phyloP scores from a whole-genome alignment of 306 rosid species.

The Cyclanthera cordifolia region DNA sequence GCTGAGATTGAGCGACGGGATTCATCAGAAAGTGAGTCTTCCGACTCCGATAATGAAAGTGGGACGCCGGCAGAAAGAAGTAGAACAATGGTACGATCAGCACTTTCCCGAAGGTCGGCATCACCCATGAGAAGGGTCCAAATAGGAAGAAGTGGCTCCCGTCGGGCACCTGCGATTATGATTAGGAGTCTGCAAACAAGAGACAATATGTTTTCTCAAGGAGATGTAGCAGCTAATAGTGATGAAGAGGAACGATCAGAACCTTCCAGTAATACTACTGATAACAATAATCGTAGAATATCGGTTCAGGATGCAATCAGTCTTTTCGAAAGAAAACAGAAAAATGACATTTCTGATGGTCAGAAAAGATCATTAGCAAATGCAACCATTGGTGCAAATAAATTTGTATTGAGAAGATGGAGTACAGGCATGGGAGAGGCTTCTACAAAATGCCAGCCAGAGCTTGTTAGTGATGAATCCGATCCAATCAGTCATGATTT shows the following conservation, averaged over 20 bases:
- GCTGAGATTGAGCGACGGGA: slow-evolving; percentile 68
- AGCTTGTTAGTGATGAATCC: slow-evolving; percentile 35
- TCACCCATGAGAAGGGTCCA: slow-evolving; percentile 95
- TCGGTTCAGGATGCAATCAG: slow-evolving; percentile 89
- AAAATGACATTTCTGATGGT: slow-evolving; percentile 42
- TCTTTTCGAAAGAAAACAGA: slow-evolving; percentile 90
- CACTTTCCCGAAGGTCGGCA: slow-evolving; percentile 80
- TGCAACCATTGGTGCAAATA: slow-evolving; percentile 46
- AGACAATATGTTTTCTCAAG: slow-evolving; percentile 36
- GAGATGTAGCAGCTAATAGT: slow-evolving; percentile 40
- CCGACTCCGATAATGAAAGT: slow-evolving; percentile 36
- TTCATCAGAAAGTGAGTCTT: slow-evolving; percentile 62
- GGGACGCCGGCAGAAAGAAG: slow-evolving; percentile 66
- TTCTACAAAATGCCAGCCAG: slow-evolving; percentile 41
- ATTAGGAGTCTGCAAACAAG: slow-evolving; percentile 79
- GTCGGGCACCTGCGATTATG: slow-evolving; percentile 75
- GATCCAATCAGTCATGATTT: slow-evolving; percentile 26
- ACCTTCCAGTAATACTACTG: slow-evolving; percentile 41
- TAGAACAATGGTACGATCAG: slow-evolving; percentile 57
- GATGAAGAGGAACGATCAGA: slow-evolving; percentile 54
- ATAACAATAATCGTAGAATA: slow-evolving; percentile 37
- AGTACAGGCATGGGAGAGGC: slow-evolving; percentile 73
- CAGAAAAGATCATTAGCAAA: slow-evolving; percentile 52
- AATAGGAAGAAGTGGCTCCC: slow-evolving; percentile 78
- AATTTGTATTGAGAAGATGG: slow-evolving; percentile 95